phyloP scores from a whole-genome alignment of 176 grass and related monocot species.

The Juncus effusus region DNA sequence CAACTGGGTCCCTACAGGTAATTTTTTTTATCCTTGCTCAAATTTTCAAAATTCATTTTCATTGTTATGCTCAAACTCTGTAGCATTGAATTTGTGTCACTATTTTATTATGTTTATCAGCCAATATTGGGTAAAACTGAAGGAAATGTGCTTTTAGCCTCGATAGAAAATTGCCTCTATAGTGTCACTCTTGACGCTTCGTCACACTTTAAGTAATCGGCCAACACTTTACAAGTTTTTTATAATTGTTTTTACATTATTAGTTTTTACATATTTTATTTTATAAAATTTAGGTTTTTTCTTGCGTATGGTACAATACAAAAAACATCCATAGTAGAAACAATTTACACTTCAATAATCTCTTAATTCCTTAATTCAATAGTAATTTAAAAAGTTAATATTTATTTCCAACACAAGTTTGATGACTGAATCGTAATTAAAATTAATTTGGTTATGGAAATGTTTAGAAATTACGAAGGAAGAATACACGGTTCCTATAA shows the following conservation, averaged over 20 bases:
- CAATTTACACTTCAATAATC: too few relatives aligned
- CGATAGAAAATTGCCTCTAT: slow-evolving; percentile 97
- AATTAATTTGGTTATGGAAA: too few relatives aligned
- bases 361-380: too few relatives aligned
- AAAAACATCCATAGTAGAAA: slow-evolving; percentile 98
- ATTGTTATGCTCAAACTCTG: background rate
- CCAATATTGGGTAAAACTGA: slow-evolving; percentile 63
- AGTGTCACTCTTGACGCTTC: slow-evolving; percentile 87
- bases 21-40: slow-evolving; percentile 12
- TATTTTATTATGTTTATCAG: slow-evolving; percentile 54
- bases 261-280: background rate
- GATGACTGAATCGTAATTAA: too few relatives aligned
- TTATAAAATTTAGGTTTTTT: slow-evolving; percentile 72
- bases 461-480: too few relatives aligned
- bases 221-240: background rate
- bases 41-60: background rate
- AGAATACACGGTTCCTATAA: too few relatives aligned
- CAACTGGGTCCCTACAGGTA: slow-evolving; percentile 74
- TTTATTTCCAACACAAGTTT: too few relatives aligned
- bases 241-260: too few relatives aligned
- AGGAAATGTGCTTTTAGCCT: slow-evolving; percentile 87
- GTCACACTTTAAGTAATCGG: slow-evolving; percentile 69
- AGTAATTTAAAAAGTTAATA: too few relatives aligned
- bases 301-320: slow-evolving; percentile 84
- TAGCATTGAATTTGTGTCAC: background rate